A percentile compares a stretch with the other conserved stretches of the same genome.
Evolutionary conservation across 176 grass and related monocot genomes (phyloP).

Genomic region (Cenchrus americanus): DNA sequence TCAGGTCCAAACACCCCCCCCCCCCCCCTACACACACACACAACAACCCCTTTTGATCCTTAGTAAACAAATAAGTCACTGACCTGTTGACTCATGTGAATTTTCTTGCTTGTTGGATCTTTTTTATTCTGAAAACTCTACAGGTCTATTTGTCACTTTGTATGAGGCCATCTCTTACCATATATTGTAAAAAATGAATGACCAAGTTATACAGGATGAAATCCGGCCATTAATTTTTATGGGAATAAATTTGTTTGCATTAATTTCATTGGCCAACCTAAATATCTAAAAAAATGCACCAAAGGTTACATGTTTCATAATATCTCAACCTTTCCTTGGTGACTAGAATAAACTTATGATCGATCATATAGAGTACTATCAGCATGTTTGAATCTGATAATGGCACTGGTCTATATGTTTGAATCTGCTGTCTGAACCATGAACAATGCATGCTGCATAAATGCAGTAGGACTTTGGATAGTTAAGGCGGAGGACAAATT

Average conservation of each 20-base stretch:
- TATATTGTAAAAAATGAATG: slow-evolving; percentile 1
- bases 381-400: background rate
- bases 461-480: background rate
- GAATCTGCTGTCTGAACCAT: background rate
- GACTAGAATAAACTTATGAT: background rate
- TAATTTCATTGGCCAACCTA: background rate
- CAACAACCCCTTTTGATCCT: too few relatives aligned
- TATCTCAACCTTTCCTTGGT: background rate
- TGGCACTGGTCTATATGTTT: background rate
- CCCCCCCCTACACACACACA: too few relatives aligned
- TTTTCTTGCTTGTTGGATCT: background rate
- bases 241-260: background rate
- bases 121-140: slow-evolving; percentile 25
- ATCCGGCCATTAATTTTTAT: slow-evolving; percentile 14
- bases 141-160: background rate
- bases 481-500: background rate
- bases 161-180: background rate
- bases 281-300: background rate
- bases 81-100: background rate
- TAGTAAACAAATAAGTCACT: slow-evolving; percentile 7
- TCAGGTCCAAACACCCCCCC: slow-evolving; percentile 50
- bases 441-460: background rate
- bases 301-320: background rate
- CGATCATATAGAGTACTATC: background rate
- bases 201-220: background rate